Evolutionary conservation across 2,329 filamentous ascomycete species (phyloP).

Genomic region (Pyrenophora graminea): DNA sequence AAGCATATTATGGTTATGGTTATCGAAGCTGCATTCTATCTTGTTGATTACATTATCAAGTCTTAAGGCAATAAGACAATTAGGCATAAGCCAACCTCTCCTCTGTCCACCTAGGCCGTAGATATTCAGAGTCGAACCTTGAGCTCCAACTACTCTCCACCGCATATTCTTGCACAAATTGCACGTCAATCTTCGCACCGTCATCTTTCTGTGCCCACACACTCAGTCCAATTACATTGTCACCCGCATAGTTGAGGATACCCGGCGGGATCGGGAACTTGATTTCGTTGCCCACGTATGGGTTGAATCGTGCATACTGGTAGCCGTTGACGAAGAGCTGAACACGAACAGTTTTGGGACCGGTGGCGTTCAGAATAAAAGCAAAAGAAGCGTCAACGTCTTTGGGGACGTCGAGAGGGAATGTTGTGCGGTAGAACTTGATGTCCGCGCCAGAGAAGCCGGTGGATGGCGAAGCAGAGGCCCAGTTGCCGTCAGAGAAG

Average conservation of each 20-base stretch:
- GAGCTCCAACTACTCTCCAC: constrained; percentile 59
- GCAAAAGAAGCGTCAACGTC: constrained; percentile 62
- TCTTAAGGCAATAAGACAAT: not conserved
- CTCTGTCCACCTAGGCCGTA: constrained; percentile 58
- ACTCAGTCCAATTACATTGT: constrained; percentile 62
- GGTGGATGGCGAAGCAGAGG: constrained; percentile 41
- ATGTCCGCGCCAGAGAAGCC: constrained; percentile 58
- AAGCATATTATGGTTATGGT: too few relatives aligned
- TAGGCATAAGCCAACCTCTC: constrained; percentile 41
- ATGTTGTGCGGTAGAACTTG: constrained; percentile 59
- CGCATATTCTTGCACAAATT: constrained; percentile 60
- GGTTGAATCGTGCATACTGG: constrained; percentile 65
- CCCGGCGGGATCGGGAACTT: constrained; percentile 65
- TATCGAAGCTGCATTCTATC: too few relatives aligned
- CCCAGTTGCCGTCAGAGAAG: constrained; percentile 57
- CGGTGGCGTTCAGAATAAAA: constrained; percentile 56
- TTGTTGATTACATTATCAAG: not conserved
- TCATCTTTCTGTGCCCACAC: constrained; percentile 63
- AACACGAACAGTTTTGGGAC: constrained; percentile 53
- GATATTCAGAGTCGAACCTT: constrained; percentile 52
- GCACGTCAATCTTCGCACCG: constrained; percentile 56
- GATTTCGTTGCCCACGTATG: constrained; percentile 64
- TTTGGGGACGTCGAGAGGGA: constrained; percentile 56
- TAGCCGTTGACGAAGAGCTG: constrained; percentile 69
- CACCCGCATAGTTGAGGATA: constrained; percentile 61